Evolutionary conservation across 2,329 filamentous ascomycete species (phyloP).

Genomic region (Ophiocordyceps robertsii): DNA sequence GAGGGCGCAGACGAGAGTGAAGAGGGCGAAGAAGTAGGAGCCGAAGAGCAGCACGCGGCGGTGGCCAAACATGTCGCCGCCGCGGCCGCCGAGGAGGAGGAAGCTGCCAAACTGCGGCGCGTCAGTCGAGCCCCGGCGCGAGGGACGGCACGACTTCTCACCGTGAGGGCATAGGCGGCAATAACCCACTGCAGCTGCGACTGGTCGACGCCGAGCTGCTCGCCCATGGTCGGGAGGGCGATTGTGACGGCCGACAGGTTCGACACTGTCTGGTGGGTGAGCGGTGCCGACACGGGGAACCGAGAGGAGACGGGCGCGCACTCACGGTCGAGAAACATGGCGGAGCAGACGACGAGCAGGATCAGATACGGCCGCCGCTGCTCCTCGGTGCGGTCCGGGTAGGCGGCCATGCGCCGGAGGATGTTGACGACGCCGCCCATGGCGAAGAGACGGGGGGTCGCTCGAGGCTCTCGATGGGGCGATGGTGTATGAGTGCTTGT

Average conservation of each 20-base stretch:
- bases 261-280: too few species aligned
- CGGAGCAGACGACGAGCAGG: not conserved
- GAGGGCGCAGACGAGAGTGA: not conserved
- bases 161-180: not conserved
- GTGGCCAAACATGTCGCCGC: slow-evolving; percentile 1
- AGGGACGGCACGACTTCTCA: not conserved
- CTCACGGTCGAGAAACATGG: slow-evolving; percentile 1
- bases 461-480: too few species aligned
- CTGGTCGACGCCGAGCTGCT: not conserved
- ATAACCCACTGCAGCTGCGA: slow-evolving; percentile 1
- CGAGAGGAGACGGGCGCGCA: not conserved
- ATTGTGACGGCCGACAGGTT: slow-evolving; percentile 1
- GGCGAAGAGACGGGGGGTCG: not conserved
- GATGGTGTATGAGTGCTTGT: too few species aligned
- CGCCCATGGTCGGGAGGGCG: not conserved
- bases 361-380: not conserved
- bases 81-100: slow-evolving; percentile 1
- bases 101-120: not conserved
- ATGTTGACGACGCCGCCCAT: not conserved
- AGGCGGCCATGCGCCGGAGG: not conserved
- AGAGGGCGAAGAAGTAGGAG: slow-evolving; percentile 1
- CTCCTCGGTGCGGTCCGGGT: not conserved
- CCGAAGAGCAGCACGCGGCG: not conserved
- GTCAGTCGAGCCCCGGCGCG: too few species aligned
- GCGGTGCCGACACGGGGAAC: too few species aligned